phyloP scores from a whole-genome alignment of 441 rosid species.

The Pelargonium fulgidum region DNA sequence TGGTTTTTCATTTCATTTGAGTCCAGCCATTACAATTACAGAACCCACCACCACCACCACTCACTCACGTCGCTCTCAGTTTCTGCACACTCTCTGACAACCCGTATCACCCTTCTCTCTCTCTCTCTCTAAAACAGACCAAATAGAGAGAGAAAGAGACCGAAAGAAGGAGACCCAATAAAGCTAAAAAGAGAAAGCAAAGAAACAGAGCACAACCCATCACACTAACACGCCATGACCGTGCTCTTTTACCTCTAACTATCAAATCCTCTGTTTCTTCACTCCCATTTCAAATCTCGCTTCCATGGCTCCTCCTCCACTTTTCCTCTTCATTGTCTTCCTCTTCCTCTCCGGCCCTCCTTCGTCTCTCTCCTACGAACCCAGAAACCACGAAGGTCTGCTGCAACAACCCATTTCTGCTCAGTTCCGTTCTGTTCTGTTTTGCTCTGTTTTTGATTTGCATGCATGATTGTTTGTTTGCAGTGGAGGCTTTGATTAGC shows the following conservation, averaged over 20 bases:
- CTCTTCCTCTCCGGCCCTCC: not conserved
- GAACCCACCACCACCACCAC: too few relatives aligned
- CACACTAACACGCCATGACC: not conserved
- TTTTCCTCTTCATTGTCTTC: not conserved
- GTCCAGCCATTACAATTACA: too few relatives aligned
- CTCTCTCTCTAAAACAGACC: not conserved
- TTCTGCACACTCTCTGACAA: not conserved
- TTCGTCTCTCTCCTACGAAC: not conserved
- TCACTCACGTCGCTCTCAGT: not conserved
- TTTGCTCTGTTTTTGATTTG: not conserved
- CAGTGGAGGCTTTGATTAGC: constrained; percentile 88
- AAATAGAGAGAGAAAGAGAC: not conserved
- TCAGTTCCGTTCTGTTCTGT: not conserved
- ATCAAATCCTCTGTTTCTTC: not conserved
- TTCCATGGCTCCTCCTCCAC: constrained; percentile 5
- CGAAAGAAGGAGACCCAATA: not conserved
- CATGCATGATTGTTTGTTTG: constrained; percentile 10
- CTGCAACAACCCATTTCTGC: not conserved
- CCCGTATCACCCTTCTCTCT: constrained; percentile 1
- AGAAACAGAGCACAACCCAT: not conserved
- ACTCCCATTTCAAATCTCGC: not conserved
- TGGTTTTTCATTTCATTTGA: too few relatives aligned
- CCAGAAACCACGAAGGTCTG: not conserved
- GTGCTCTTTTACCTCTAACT: not conserved
- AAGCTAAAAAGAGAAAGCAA: constrained; percentile 7